Base-by-base conservation (phyloP, 2,329 filamentous ascomycete species). In the Aspergillus aculeatus region DNA sequence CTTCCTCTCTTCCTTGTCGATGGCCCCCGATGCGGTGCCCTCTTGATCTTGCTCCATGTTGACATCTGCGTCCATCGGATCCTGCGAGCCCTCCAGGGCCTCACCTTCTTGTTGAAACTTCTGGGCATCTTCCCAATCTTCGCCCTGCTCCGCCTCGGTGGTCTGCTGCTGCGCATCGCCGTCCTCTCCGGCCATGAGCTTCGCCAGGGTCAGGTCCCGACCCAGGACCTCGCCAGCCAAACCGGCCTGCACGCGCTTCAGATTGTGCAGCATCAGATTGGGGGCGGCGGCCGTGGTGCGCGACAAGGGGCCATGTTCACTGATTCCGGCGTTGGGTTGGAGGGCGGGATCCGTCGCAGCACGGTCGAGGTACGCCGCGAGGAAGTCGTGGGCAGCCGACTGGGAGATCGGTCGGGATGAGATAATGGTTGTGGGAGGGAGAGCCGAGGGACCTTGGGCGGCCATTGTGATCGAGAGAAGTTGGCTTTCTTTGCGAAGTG, bases 1-100 rank as follows among this genome's bases (percentile, higher is more conserved):
- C 73, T 83, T 85, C 62, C 82, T 77, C 57, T 82, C 80, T 63
- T 82, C 82, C 70, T 82, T 83, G 62, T 83, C 81, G 52, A 78
- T 63, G 51, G 67, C 73, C 52, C 74, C 69, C 24, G 72, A 69
- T 11, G 60, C 53, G 16, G 50, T 59, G 29, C 74, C 66, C 26
- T 66, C 66, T 56, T 80, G 77, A 1, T 76, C 78, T 55, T 77
- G 72, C 41, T 80, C 73, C 21, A 75, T 66, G 51, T 19, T 19
- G 38, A 76, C 78, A 62, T 76, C 73, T 32, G 74, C 69, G 31
- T 71, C 73, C 58, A 74, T 74, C 47, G 73, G 71, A 48, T 69
- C 66, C 10, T 71, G 74, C 73, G 71, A 62, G 69, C 69, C 69
- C 77, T 78, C 81, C 52, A 76, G 76, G 52, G 78, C 78, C 62